Conservation (phyloP, 2,329 filamentous ascomycete species). For the Didymosphaeria variabile region DNA sequence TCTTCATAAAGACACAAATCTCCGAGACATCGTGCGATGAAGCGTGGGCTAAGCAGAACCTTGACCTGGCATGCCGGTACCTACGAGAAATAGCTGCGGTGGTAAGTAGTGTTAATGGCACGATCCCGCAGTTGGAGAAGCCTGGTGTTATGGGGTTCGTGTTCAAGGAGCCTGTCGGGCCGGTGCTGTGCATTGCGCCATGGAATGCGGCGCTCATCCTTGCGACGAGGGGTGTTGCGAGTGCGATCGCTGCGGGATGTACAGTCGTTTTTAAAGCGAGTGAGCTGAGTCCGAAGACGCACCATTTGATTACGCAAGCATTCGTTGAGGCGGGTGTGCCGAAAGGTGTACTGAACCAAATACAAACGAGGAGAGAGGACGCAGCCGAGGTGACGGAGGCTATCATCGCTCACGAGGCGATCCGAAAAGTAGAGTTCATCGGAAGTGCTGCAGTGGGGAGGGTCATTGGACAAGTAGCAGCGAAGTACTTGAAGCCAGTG, state of each 20-base stretch:
- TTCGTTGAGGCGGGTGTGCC: conserved; percentile 44
- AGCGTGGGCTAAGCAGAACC: conserved; percentile 43
- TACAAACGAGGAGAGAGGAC: conserved; percentile 25
- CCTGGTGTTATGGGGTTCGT: conserved; percentile 41
- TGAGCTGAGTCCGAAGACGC: conserved; percentile 30
- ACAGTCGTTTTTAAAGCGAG: conserved; percentile 36
- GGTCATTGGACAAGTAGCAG: conserved; percentile 46
- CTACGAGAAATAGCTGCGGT: conserved; percentile 31
- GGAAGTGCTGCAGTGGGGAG: conserved; percentile 48
- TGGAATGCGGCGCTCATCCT: conserved; percentile 34
- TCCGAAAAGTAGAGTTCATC: conserved; percentile 53
- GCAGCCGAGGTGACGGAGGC: conserved; percentile 38
- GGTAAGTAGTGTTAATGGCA: conserved; percentile 24
- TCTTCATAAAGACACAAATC: conserved; percentile 37
- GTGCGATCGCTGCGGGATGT: conserved; percentile 37
- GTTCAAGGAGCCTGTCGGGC: conserved; percentile 42
- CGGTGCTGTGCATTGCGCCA: conserved; percentile 31
- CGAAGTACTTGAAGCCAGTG: conserved; percentile 55
- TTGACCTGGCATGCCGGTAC: conserved; percentile 40
- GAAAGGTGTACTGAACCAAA: conserved; percentile 44
- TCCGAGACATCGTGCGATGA: conserved; percentile 51
- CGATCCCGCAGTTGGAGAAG: conserved; percentile 38
- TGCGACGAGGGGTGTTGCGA: conserved; percentile 33
- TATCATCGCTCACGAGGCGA: conserved; percentile 46
- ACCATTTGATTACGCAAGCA: conserved; percentile 30